phyloP scores from a whole-genome alignment of 164 flowering plant species.

The Piper betle region DNA sequence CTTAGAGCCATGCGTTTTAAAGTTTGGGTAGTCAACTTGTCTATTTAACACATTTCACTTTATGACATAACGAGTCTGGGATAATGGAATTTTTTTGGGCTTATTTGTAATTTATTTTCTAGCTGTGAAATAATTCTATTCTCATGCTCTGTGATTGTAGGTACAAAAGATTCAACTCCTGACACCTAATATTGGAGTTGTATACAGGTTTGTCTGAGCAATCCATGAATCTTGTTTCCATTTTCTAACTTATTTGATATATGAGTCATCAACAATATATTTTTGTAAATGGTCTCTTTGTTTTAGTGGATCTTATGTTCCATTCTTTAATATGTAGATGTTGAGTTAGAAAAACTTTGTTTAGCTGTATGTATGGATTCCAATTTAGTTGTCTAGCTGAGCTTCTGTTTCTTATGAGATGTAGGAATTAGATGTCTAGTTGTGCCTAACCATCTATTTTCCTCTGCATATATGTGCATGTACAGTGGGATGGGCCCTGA shows the following conservation, averaged over 20 bases:
- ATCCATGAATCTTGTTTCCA: neutral
- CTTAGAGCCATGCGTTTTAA: no score
- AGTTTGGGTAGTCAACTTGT: no score
- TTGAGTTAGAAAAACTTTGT: no score
- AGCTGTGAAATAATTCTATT: neutral
- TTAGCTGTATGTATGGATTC: neutral
- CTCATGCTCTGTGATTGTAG: constrained; percentile 21
- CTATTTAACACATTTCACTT: no score
- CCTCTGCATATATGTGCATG: neutral
- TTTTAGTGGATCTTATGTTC: no score
- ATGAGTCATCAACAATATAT: neutral
- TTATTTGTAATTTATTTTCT: neutral
- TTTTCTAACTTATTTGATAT: no score
- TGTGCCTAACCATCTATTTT: neutral
- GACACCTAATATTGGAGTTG: constrained; percentile 95
- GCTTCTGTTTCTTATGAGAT: neutral
- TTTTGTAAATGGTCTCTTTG: neutral
- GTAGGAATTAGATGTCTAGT: neutral
- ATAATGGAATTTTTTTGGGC: neutral
- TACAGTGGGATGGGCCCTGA: constrained; percentile 99
- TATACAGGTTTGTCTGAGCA: constrained; percentile 54
- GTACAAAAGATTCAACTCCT: constrained; percentile 83
- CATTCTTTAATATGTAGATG: no score
- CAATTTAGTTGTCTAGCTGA: neutral
- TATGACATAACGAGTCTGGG: no score